Base-by-base conservation (phyloP, 352 stramenopile species). In the Phytopythium kandeliae region DNA sequence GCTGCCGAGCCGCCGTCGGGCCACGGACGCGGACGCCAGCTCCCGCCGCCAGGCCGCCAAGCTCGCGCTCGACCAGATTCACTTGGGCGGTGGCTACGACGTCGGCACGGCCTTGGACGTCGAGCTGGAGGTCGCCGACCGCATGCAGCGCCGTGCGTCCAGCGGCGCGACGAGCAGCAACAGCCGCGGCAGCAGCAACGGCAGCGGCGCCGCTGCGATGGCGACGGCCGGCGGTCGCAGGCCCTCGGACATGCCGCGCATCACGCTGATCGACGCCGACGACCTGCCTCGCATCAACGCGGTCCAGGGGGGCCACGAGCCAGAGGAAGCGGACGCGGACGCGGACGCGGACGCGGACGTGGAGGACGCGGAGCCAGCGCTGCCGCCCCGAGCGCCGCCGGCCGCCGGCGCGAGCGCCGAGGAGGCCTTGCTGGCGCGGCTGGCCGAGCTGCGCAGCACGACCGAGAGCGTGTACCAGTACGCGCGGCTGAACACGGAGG, bases 381-480 rank as follows among this genome's bases (percentile, higher is more conserved):
- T 52, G 33, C 46, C 46, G 7, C 19, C 33, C 8, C 33, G 12
- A 22, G 33, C 46, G 13, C 30, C 33, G 12, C 17, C 37, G n/a
- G 24, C 35, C 12, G 0, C 30, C 2, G 24, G 16, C 28, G 22
- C 40, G 28, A 52, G 12, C 16, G 13, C 48, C 17, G 54, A 67
- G 22, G 42, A 64, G 11, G 58, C 50, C 4, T 45, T 71, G 42
- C 60, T 71, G 51, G 62, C 75, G 28, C 76, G 77, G 47, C 82
- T 84, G 56, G 69, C 76, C 33, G 67, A 80, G 25, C 63, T 87
- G 61, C 73, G 65, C 25, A 69, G 74, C 51, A 61, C 71, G 22
- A 71, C 71, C 13, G 76, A 87, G 53, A 70, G 59, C 17, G 74
- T 74, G 25, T 85, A 83, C 62, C 53, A 76, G 56, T 60, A 67